Evolutionary conservation across 2,329 filamentous ascomycete genomes (phyloP).

Genomic region (Fusarium bactridioides): DNA sequence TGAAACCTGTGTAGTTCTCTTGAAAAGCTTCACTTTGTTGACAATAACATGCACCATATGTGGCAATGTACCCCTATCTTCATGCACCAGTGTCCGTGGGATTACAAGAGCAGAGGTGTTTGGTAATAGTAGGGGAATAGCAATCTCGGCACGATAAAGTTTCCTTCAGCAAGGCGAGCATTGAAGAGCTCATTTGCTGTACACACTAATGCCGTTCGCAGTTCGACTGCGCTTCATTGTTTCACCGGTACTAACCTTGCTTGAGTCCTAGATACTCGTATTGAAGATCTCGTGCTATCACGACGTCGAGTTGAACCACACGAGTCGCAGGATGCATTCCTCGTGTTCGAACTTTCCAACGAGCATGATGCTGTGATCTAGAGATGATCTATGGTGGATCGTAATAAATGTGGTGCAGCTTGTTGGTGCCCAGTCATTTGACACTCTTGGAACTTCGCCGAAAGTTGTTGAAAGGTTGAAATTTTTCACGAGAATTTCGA

Average conservation of each 20-base stretch:
- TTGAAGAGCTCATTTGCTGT: conserved; percentile 62
- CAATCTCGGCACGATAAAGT: conserved; percentile 63
- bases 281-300: conserved; percentile 22
- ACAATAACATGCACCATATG: background rate
- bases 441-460: background rate
- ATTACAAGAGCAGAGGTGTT: conserved; percentile 57
- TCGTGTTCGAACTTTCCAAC: background rate
- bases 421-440: background rate
- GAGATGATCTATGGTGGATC: background rate
- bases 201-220: conserved; percentile 64
- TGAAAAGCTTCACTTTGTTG: background rate
- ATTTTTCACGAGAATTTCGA: conserved; percentile 18
- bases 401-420: background rate
- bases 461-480: conserved; percentile 15
- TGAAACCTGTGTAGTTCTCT: background rate
- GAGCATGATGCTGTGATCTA: background rate
- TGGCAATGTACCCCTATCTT: conserved; percentile 55
- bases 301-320: conserved; percentile 4
- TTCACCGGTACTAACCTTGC: conserved; percentile 27
- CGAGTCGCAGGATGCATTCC: background rate
- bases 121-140: conserved; percentile 63
- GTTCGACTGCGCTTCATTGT: conserved; percentile 30
- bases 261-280: conserved; percentile 6
- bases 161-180: conserved; percentile 66
- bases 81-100: conserved; percentile 61